A percentile compares a stretch with the other conserved stretches of the same genome.
These are phyloP conservation scores for Taphrina sp. DNA, from an alignment of 1,139 yeast genomes.

Conservation along the genomic window DNA sequence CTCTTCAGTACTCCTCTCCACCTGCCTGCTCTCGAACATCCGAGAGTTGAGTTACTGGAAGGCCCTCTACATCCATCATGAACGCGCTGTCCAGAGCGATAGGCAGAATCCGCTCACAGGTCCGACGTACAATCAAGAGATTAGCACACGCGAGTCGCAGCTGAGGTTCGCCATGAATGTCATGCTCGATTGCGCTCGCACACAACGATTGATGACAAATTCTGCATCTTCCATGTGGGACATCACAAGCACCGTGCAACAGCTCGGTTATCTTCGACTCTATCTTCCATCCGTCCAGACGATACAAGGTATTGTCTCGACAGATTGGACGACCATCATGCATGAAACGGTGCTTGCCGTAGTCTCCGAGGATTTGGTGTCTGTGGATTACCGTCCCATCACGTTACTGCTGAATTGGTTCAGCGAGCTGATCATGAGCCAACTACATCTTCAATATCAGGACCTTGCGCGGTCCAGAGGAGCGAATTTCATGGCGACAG, in stretches of 20 bases:
- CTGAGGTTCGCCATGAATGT: slow-evolving; percentile 20
- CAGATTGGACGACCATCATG: slow-evolving; percentile 5
- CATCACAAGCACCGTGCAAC: slow-evolving; percentile 13
- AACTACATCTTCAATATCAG: slow-evolving; percentile 2
- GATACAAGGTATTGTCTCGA: slow-evolving; percentile 10
- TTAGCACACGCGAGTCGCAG: slow-evolving; percentile 6
- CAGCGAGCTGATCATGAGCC: slow-evolving; percentile 17
- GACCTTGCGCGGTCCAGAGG: background rate
- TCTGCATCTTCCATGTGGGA: slow-evolving; percentile 11
- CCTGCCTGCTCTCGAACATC: slow-evolving; percentile 10
- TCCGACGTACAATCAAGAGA: slow-evolving; percentile 4
- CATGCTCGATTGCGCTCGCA: slow-evolving; percentile 7
- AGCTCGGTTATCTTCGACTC: slow-evolving; percentile 8
- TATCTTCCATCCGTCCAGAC: slow-evolving; percentile 14
- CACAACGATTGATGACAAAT: background rate
- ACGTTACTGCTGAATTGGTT: slow-evolving; percentile 14
- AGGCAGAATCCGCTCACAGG: background rate
- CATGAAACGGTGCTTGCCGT: slow-evolving; percentile 1
- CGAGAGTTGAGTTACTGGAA: slow-evolving; percentile 10
- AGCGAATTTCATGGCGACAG: background rate
- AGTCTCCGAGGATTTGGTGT: slow-evolving; percentile 5
- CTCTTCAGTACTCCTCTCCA: slow-evolving; percentile 10
- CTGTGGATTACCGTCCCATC: slow-evolving; percentile 8
- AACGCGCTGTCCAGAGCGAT: background rate
- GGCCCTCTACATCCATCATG: background rate